phyloP scores from a whole-genome alignment of 192 early-diverging fungal species.

The Coemansia sp. region DNA sequence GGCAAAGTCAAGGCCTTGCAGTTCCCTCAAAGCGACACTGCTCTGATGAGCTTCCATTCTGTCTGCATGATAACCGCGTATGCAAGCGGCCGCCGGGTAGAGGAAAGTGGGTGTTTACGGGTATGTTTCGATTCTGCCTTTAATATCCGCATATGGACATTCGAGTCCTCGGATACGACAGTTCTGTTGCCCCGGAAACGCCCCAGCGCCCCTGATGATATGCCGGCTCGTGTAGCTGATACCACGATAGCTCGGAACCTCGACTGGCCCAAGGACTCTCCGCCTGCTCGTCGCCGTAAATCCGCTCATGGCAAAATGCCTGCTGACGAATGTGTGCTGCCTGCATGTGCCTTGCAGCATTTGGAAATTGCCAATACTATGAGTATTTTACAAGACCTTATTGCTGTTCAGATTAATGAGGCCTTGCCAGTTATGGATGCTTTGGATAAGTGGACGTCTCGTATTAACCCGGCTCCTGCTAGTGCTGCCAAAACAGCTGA shows the following conservation, averaged over 20 bases:
- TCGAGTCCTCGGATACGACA: conserved; percentile 21
- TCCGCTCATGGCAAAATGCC: conserved; percentile 37
- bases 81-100: conserved; percentile 36
- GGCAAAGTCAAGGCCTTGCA: conserved; percentile 12
- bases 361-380: conserved; percentile 39
- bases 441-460: conserved; percentile 19
- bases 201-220: conserved; percentile 26
- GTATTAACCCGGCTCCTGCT: not conserved
- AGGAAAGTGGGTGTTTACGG: conserved; percentile 37
- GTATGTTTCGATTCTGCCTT: conserved; percentile 31
- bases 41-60: conserved; percentile 32
- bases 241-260: conserved; percentile 41
- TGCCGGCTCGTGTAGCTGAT: conserved; percentile 23
- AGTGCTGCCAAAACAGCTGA: conserved; percentile 1
- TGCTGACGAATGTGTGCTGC: conserved; percentile 45
- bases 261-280: conserved; percentile 30
- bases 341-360: conserved; percentile 30
- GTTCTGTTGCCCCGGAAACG: conserved; percentile 39
- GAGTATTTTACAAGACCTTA: conserved; percentile 22
- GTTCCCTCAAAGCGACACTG: conserved; percentile 6
- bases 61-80: conserved; percentile 35
- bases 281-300: conserved; percentile 32
- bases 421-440: not conserved
- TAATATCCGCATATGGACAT: conserved; percentile 45
- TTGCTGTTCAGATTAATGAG: conserved; percentile 14